phyloP scores from a whole-genome alignment of 441 rosid species.

The Pelargonium myrrhifolium region DNA sequence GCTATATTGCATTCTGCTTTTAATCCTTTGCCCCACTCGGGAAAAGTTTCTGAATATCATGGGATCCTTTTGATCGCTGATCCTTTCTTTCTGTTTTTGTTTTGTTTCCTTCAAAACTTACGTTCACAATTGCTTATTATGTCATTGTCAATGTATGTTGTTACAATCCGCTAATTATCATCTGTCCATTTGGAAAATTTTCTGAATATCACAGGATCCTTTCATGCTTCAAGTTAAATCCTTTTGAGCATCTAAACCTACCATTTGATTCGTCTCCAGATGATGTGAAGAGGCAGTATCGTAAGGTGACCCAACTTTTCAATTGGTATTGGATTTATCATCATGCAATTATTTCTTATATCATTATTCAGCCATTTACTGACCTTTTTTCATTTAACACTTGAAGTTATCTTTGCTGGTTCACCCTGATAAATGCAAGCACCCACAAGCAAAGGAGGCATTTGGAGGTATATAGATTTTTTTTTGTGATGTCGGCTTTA shows the following conservation, averaged over 20 bases:
- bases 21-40: neutral
- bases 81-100: neutral
- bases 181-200: constrained; percentile 1
- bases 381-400: constrained; percentile 15
- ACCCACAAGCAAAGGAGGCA: constrained; percentile 94
- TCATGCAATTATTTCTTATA: neutral
- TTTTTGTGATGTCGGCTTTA: neutral
- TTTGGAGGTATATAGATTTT: constrained; percentile 56
- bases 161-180: neutral
- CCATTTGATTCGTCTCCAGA: constrained; percentile 65
- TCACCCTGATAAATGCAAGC: constrained; percentile 99
- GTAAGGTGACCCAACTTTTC: constrained; percentile 50
- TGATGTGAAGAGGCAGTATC: constrained; percentile 80
- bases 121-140: neutral
- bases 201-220: constrained; percentile 57
- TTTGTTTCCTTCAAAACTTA: neutral
- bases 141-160: neutral
- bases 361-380: constrained; percentile 9
- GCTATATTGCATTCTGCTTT: neutral
- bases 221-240: constrained; percentile 92
- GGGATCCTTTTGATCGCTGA: neutral
- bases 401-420: constrained; percentile 76
- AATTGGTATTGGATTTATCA: neutral
- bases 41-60: neutral
- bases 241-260: constrained; percentile 77